Evolutionary conservation across 1,284 basidiomycete genomes (phyloP).

Genomic region (Fomitopsis pinicola): DNA sequence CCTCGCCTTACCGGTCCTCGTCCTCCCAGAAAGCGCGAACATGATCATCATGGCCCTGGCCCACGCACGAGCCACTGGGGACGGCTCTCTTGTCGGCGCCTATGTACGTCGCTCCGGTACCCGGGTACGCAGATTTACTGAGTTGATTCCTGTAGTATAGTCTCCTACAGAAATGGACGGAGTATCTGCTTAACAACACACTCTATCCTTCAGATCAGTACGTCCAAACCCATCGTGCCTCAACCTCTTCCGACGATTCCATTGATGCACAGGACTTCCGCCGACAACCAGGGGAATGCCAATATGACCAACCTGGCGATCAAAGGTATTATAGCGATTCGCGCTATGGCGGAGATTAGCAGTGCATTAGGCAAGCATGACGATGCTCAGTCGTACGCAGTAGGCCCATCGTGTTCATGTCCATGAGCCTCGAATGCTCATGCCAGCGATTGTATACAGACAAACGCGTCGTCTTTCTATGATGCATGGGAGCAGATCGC

Average conservation of each 20-base stretch:
- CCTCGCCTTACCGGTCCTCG: too few species aligned
- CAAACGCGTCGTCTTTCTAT: slow-evolving; percentile 12
- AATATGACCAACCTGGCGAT: slow-evolving; percentile 77
- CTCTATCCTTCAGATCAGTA: slow-evolving; percentile 51
- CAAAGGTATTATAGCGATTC: slow-evolving; percentile 67
- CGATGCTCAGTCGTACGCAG: slow-evolving; percentile 46
- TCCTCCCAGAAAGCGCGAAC: slow-evolving; percentile 46
- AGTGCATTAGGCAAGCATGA: slow-evolving; percentile 42
- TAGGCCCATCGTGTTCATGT: slow-evolving; percentile 21
- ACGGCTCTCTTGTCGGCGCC: slow-evolving; percentile 44
- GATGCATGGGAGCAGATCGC: slow-evolving; percentile 27
- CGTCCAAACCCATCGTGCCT: background rate
- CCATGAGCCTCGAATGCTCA: too few species aligned
- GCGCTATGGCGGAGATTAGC: slow-evolving; percentile 58
- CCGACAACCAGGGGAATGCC: slow-evolving; percentile 38
- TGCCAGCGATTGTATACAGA: slow-evolving; percentile 2
- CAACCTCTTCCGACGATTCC: background rate
- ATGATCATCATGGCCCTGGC: slow-evolving; percentile 72
- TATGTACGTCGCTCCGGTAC: slow-evolving; percentile 36
- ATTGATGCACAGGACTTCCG: slow-evolving; percentile 56
- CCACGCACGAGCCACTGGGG: slow-evolving; percentile 56
- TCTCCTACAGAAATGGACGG: slow-evolving; percentile 64
- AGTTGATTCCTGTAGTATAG: slow-evolving; percentile 31
- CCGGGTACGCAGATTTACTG: too few species aligned
- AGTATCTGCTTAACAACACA: slow-evolving; percentile 59